These are phyloP conservation scores for Leishmania gerbilli DNA, from an alignment of 208 protist species.

Conservation along the genomic window DNA sequence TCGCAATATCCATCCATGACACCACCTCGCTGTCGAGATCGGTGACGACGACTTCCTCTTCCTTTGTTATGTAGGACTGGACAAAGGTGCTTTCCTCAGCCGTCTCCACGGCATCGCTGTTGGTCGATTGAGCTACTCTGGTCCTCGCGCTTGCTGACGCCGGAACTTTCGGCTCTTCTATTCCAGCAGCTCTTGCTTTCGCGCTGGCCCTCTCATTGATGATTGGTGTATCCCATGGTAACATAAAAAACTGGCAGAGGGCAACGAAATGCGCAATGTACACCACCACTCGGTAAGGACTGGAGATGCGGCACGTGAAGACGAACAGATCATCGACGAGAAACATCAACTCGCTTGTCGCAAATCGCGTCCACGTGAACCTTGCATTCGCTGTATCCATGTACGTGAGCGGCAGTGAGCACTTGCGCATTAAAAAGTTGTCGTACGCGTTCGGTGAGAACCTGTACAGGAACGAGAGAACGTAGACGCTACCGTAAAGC, in stretches of 20 bases:
- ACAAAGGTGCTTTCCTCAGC: not conserved
- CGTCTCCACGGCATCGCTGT: not conserved
- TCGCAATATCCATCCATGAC: slow-evolving; percentile 52
- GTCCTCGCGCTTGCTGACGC: not conserved
- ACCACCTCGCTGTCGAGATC: slow-evolving; percentile 55
- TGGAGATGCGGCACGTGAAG: slow-evolving; percentile 77
- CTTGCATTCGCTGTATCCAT: slow-evolving; percentile 24
- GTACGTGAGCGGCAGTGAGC: slow-evolving; percentile 62
- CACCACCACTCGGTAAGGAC: slow-evolving; percentile 61
- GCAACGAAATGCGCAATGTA: slow-evolving; percentile 60
- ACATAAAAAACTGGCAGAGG: slow-evolving; percentile 55
- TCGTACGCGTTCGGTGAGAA: slow-evolving; percentile 84
- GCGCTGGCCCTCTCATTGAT: not conserved
- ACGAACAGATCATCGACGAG: slow-evolving; percentile 85
- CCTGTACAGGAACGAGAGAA: slow-evolving; percentile 66
- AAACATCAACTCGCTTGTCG: slow-evolving; percentile 54
- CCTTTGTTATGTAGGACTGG: slow-evolving; percentile 30
- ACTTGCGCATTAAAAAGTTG: slow-evolving; percentile 78
- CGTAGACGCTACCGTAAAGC: slow-evolving; percentile 64
- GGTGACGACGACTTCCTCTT: slow-evolving; percentile 40
- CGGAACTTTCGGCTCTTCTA: not conserved
- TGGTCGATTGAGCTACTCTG: not conserved
- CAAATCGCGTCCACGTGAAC: slow-evolving; percentile 26
- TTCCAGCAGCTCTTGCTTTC: not conserved
- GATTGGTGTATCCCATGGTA: slow-evolving; percentile 75